phyloP scores from a whole-genome alignment of 2,329 filamentous ascomycete species.

The Sporothrix protearum region DNA sequence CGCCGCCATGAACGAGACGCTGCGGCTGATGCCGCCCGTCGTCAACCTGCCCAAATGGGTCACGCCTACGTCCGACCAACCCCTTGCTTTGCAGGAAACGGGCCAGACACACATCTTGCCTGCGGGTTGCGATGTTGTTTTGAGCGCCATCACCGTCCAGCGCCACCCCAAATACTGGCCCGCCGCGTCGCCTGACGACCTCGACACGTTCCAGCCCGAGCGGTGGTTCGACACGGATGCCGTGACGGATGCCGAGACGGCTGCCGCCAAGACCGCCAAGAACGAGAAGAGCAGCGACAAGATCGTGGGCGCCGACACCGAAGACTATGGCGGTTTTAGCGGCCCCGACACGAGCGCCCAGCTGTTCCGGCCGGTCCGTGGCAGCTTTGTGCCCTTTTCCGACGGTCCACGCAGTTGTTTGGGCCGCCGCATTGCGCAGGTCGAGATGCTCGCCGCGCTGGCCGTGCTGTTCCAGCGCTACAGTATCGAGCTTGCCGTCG shows the following conservation, averaged over 20 bases:
- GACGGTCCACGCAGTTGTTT: conserved; percentile 57
- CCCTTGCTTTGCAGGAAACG: conserved; percentile 55
- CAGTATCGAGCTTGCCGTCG: conserved; percentile 67
- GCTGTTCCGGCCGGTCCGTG: conserved; percentile 58
- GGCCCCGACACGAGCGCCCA: conserved; percentile 59
- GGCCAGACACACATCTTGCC: conserved; percentile 59
- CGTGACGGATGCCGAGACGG: conserved; percentile 30
- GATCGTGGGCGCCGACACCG: conserved; percentile 42
- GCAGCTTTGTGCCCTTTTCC: conserved; percentile 57
- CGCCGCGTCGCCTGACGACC: conserved; percentile 52
- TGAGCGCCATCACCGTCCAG: conserved; percentile 57
- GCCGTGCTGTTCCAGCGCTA: conserved; percentile 56
- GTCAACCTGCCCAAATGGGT: conserved; percentile 68
- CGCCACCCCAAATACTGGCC: conserved; percentile 74
- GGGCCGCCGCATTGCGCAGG: conserved; percentile 56
- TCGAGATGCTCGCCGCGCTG: conserved; percentile 55
- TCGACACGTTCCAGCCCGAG: conserved; percentile 67
- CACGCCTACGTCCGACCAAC: conserved; percentile 48
- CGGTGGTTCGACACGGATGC: conserved; percentile 58
- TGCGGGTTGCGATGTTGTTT: conserved; percentile 50
- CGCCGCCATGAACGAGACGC: conserved; percentile 72
- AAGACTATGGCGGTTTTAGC: conserved; percentile 56
- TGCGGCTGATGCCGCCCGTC: conserved; percentile 69
- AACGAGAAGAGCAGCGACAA: conserved; percentile 23
- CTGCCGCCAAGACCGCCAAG: conserved; percentile 25